These are phyloP conservation scores for Agrocybe pediades DNA, from an alignment of 768 basidiomycete species.

Conservation along the genomic window DNA sequence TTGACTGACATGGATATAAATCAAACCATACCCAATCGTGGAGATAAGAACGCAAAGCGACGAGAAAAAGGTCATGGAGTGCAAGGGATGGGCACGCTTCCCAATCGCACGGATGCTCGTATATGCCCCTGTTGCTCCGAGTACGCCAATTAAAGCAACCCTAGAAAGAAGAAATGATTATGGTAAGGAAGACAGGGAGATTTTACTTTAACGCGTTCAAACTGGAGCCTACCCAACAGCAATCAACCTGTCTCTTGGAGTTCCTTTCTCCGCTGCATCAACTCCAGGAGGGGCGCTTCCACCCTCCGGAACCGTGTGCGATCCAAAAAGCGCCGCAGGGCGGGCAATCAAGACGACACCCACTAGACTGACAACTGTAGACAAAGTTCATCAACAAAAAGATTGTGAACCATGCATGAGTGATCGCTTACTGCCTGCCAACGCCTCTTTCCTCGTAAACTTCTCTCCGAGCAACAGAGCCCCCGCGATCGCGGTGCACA, in stretches of 20 bases:
- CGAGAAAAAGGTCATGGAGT: slow-evolving; percentile 70
- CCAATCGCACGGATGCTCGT: slow-evolving; percentile 65
- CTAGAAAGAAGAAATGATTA: slow-evolving; percentile 28
- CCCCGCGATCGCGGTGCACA: slow-evolving; percentile 62
- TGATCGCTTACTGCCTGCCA: slow-evolving; percentile 43
- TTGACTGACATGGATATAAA: background rate
- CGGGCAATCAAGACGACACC: slow-evolving; percentile 85
- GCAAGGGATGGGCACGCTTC: slow-evolving; percentile 72
- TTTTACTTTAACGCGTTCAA: too few species aligned
- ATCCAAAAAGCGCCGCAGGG: slow-evolving; percentile 73
- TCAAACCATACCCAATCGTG: slow-evolving; percentile 30
- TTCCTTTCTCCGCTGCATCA: slow-evolving; percentile 28
- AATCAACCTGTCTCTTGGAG: slow-evolving; percentile 43
- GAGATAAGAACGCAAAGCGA: slow-evolving; percentile 49
- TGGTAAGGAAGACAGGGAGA: background rate
- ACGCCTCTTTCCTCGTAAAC: slow-evolving; percentile 53
- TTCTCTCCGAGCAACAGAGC: slow-evolving; percentile 58
- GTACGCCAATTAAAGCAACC: slow-evolving; percentile 64
- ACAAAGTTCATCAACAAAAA: background rate
- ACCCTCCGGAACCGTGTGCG: slow-evolving; percentile 14
- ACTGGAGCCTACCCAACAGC: slow-evolving; percentile 1
- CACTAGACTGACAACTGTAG: slow-evolving; percentile 59
- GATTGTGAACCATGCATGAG: background rate
- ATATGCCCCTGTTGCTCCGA: slow-evolving; percentile 65
- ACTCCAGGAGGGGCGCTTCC: slow-evolving; percentile 7